Evolutionary conservation across 441 rosid species (phyloP), one percentile per base, ranked within the genome.

Genomic region (Bocquillonia castaneifolia): DNA sequence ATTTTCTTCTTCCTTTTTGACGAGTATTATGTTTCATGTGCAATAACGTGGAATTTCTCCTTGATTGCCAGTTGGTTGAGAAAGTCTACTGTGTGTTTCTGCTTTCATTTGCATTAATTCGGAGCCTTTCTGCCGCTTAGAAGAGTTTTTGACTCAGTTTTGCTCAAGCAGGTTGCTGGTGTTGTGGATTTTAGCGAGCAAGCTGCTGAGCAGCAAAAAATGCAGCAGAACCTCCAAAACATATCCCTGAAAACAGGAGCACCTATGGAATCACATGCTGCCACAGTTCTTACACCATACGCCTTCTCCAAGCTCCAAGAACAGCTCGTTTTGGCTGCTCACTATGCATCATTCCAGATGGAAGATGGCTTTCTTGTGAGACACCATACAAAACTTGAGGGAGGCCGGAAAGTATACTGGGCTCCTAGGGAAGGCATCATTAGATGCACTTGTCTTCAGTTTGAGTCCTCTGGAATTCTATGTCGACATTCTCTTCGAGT

Each of bases 261-360:
- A 7, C 97, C 97, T 7, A 93, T 93, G 99, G 96, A 93, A 75
- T 85, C 96, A 26, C 90, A 93, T 72, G 96, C 96, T 6, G 96
- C 95, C 44, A 64, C 90, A 3, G 77, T 91, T 70, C 91, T 93
- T 72, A 91, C 99, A 34, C 95, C 99, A 13, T 89, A 84, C 26
- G 96, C 97, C 59, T 91, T 93, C 84, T 87, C 95, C 34, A 91
- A 86, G 82, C 96, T 93, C 82, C 99, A 93, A 79, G 96, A 93
- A 68, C 96, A 93, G 75, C 91, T 93, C 66, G 96, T 93, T 48
- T 84, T 87, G 72, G 99, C 97, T 4, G 96, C 97, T 29, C 96
- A 93, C 71, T 91, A 93, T 44, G 99, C 97, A 18, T 93, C 97
- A 28, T 93, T 91, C 78, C 97, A 82, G 76, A 74, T 89, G 85